phyloP scores from a whole-genome alignment of 2,329 filamentous ascomycete genomes.

The Chrysoporthe austroafricana region DNA sequence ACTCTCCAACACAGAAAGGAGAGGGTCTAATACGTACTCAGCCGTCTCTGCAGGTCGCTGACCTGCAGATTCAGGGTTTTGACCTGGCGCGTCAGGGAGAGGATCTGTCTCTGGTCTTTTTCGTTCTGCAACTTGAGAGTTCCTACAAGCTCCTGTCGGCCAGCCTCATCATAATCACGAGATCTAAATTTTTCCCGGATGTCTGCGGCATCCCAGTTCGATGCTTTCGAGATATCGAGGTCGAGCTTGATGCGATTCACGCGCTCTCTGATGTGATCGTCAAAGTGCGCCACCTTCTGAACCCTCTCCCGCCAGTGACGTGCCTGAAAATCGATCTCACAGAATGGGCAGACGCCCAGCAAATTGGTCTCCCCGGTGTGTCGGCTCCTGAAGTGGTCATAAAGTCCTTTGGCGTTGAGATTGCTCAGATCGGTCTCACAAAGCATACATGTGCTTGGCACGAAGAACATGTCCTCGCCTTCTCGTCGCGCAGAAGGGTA shows the following conservation, averaged over 20 bases:
- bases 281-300: constrained; percentile 22
- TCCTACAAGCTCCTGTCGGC: not conserved
- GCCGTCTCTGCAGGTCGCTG: not conserved
- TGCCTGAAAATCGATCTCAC: constrained; percentile 15
- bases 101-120: not conserved
- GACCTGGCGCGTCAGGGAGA: not conserved
- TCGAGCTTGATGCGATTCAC: constrained; percentile 15
- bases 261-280: constrained; percentile 22
- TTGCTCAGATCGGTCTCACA: constrained; percentile 11
- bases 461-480: not conserved
- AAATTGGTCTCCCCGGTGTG: not conserved
- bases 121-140: not conserved
- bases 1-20: not conserved
- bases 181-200: not conserved
- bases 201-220: not conserved
- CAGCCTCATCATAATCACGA: constrained; percentile 1
- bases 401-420: constrained; percentile 16
- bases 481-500: not conserved
- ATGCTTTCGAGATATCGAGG: not conserved
- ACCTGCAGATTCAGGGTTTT: not conserved
- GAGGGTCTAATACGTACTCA: not conserved
- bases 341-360: constrained; percentile 24
- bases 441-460: constrained; percentile 13
- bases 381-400: constrained; percentile 12
- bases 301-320: constrained; percentile 9